Base-by-base conservation (phyloP, 208 protist genomes). In the Phytomonas sp. region DNA sequence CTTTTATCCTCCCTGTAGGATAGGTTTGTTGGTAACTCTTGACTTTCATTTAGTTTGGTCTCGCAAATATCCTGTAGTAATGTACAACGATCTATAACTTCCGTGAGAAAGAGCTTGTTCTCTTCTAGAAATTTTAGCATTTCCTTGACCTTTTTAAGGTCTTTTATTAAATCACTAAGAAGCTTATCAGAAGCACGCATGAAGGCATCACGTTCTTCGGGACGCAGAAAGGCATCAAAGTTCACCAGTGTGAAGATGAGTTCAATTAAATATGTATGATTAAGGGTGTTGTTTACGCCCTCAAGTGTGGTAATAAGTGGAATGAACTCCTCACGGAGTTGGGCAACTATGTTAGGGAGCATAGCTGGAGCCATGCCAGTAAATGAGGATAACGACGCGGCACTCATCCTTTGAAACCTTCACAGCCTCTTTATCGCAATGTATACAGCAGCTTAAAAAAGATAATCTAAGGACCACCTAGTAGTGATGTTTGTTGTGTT, bases 241-340 rank as follows among this genome's bases (percentile, higher is more conserved):
- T 84, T 81, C 26, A 79, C 74, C 37, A 95, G 78, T 3, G 83
- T 83, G 37, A 93, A 81, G 60, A 89, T 40, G 65, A 95, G 77
- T 52, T 95, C 87, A 23, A 95, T 70, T 11, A 80, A 74, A 76
- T 95, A 95, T n/a, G 78, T 81, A 65, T 79, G 65, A 11, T 80
- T 69, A 61, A 80, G 69, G 67, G 19, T 52, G 37, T 42, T 82
- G 32, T 75, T 64, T 30, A 70, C 73, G 60, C 74, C 68, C 52
- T 81, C 82, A 33, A 89, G 82, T 45, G 74, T 74, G 56, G 68
- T 70, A 70, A 94, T 82, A 0, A 94, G 78, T 7, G 81, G 81
- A 29, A 78, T 37, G 66, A 94, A 94, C 52, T 87, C 81, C 31
- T 69, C 71, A 36, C 89, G 84, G 60, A 94, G 82, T 29, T 80